Evolutionary conservation across 2,329 filamentous ascomycete genomes (phyloP).

Genomic region (Talaromyces sp.): DNA sequence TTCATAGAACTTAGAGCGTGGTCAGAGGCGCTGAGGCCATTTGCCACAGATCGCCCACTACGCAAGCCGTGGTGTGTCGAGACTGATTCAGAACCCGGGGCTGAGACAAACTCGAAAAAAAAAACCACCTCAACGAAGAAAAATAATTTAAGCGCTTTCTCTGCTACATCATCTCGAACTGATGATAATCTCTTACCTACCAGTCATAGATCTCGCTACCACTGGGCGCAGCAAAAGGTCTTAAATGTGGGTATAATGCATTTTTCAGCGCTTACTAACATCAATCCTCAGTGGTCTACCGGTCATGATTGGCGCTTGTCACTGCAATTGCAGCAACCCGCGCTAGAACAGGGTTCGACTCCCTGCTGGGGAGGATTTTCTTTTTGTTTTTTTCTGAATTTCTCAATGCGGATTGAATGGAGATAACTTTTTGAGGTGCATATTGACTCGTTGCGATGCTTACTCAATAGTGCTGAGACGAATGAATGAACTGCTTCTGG

Average conservation of each 20-base stretch:
- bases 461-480: not conserved
- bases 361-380: slow-evolving; percentile 1
- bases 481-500: too few relatives aligned
- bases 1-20: not conserved
- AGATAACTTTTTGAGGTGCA: not conserved
- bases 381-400: not conserved
- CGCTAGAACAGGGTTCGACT: slow-evolving; percentile 3
- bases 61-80: not conserved
- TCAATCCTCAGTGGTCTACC: slow-evolving; percentile 3
- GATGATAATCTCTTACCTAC: too few relatives aligned
- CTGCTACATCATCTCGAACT: not conserved
- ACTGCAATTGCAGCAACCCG: not conserved
- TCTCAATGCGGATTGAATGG: not conserved
- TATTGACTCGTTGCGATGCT: not conserved
- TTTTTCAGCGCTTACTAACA: not conserved
- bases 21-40: not conserved
- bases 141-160: not conserved
- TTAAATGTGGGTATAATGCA: not conserved
- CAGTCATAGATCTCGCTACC: not conserved
- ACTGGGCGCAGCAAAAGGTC: not conserved
- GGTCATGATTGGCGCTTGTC: slow-evolving; percentile 3
- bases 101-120: not conserved
- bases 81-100: not conserved
- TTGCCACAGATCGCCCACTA: slow-evolving; percentile 2
- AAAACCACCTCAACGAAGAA: not conserved